These are phyloP conservation scores for Solanum sparsipilum DNA, from an alignment of 257 asterid species.

Conservation along the genomic window DNA sequence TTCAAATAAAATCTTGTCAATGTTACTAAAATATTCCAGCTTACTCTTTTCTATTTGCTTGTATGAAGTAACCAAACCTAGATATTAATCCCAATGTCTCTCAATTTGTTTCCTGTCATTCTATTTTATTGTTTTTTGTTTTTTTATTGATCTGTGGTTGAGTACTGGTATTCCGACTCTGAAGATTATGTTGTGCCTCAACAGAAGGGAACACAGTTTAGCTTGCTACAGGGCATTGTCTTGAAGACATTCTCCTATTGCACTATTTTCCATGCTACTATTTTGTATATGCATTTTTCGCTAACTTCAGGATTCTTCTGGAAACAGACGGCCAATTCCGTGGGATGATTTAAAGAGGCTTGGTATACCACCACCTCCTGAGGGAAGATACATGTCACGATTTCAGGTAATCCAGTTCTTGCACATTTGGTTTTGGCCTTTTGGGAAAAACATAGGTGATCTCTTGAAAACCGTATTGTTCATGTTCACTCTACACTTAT, in stretches of 20 bases:
- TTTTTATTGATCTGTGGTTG: neutral
- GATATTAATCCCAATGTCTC: neutral
- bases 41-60: neutral
- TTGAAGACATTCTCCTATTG: neutral
- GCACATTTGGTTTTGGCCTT: neutral
- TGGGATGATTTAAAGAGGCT: constrained; percentile 75
- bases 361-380: constrained; percentile 88
- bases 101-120: neutral
- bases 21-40: neutral
- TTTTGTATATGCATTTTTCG: neutral
- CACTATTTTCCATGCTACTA: neutral
- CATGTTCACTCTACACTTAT: neutral
- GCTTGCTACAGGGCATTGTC: neutral
- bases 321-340: constrained; percentile 65
- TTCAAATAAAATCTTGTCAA: neutral
- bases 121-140: too few species aligned
- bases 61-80: neutral
- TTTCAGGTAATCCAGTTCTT: constrained; percentile 36
- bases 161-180: neutral
- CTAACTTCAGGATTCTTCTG: neutral
- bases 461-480: neutral
- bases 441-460: neutral
- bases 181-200: neutral
- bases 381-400: constrained; percentile 78
- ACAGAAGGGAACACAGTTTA: neutral